Evolutionary conservation across 2,329 filamentous ascomycete genomes (phyloP), one percentile per base, ranked within the genome.

Genomic region (Colletotrichum camelliae): DNA sequence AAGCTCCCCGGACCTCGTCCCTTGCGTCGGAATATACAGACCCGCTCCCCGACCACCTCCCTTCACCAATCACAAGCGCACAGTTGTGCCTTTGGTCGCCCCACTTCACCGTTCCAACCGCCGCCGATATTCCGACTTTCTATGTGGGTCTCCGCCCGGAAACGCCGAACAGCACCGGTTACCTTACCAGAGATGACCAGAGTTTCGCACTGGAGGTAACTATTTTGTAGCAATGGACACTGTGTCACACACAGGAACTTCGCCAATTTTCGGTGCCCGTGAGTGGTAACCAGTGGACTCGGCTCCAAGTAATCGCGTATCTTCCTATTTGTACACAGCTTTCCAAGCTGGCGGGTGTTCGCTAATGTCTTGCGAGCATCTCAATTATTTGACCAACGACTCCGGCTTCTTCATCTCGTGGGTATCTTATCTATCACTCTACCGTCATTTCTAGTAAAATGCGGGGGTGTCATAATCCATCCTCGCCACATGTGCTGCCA

Each of bases 1-100:
- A 81, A 82, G 81, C 80, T 82, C 80, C 79, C 60, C 75, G 58
- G 33, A 48, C 43, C 39, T n/a, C n/a, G 43, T 52, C 43, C 43
- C 43, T 52, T 52, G 43, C 43, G 43, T 52, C 73, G 73, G 73
- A 75, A 67, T 72, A 75, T 67, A 67, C 39, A 48, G 39, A 12
- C 39, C 73, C 73, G 73, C 69, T 35, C 21, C 62, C 73, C 73
- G 73, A 64, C 16, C 35, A 15, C 35, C 24, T 21, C 58, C 24
- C 12, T n/a, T 35, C 31, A 39, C 70, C 68, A 60, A 43, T 33
- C 39, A 66, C 10, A 21, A 21, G n/a, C n/a, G n/a, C n/a, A 24
- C n/a, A 13, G 43, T 18, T 13, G n/a, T 48, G 43, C 43, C n/a
- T 52, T 7, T 7, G 10, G n/a, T 24, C n/a, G n/a, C 12, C 43